Base-by-base conservation (phyloP, 805 yeast genomes). In the Lipomyces lipofer region DNA sequence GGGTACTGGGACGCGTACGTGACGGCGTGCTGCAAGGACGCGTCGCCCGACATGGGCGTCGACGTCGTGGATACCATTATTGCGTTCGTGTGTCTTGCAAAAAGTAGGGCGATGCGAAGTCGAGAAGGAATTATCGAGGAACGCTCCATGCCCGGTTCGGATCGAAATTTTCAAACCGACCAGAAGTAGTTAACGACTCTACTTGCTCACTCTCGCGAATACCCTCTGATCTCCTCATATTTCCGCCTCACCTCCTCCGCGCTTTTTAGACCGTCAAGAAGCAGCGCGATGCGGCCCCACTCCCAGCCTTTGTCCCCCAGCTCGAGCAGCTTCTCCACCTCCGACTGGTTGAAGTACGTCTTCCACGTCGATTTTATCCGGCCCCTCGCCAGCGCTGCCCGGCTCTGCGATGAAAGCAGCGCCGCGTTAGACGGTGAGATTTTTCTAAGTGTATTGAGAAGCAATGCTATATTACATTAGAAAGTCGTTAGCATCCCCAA, bases 221-320 rank as follows among this genome's bases (percentile, higher is more conserved):
- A 54, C 6, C 58, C 58, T 12, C 58, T 17, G 2, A 55, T 47
- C 25, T 55, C 57, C 42, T 51, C 55, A 33, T 51, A 55, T 40
- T 55, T 52, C 6, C 52, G 45, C 24, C 54, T 15, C n/a, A 55
- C 52, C 30, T 55, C 59, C 22, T 55, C 59, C 8, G 59, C 53
- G 12, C 58, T 39, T 33, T 52, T 52, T 13, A 55, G 46, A 4
- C 59, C 59, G 27, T 52, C 49, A 12, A 55, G 56, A 7, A 55
- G 47, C 32, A 55, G 12, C 10, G 59, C 59, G 17, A 55, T 55
- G 21, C 59, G 38, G 13, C 59, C 56, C 59, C 59, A 55, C 21
- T 52, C 53, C 50, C 49, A 43, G 10, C 53, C 59, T 22, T 43
- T 24, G 29, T 52, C 56, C 21, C 59, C 59, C 10, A 49, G 28